These are phyloP conservation scores for Cantharellus cinnabarinus DNA, from an alignment of 768 basidiomycete genomes.

Conservation along the genomic window DNA sequence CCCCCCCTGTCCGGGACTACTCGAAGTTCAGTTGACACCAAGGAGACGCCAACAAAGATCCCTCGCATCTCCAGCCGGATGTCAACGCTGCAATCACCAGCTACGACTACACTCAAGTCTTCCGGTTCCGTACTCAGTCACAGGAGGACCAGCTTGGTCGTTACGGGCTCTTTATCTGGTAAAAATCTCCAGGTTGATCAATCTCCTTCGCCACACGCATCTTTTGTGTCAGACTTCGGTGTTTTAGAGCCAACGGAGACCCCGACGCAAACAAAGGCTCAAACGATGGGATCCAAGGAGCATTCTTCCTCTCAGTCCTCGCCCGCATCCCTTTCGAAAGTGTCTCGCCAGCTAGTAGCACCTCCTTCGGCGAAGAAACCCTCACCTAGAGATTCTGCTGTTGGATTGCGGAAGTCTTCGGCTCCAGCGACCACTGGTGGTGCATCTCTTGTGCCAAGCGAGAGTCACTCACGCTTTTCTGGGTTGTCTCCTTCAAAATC, in stretches of 20 bases:
- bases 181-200: constrained; percentile 3
- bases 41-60: constrained; percentile 85
- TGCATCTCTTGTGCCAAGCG: neutral
- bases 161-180: constrained; percentile 9
- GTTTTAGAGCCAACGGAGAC: constrained; percentile 46
- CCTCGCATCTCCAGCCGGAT: constrained; percentile 77
- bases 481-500: constrained; percentile 72
- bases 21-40: constrained; percentile 13
- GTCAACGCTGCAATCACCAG: constrained; percentile 29
- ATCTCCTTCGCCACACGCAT: constrained; percentile 7
- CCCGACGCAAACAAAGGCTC: neutral
- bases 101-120: constrained; percentile 6
- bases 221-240: constrained; percentile 42
- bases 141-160: constrained; percentile 47
- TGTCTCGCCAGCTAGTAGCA: neutral
- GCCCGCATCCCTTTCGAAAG: neutral
- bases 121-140: constrained; percentile 16
- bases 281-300: neutral
- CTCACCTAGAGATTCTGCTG: constrained; percentile 49
- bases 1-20: constrained; percentile 1
- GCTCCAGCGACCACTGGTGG: constrained; percentile 56
- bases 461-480: constrained; percentile 33
- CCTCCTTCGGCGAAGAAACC: constrained; percentile 3
- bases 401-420: constrained; percentile 64
- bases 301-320: constrained; percentile 2